These are phyloP conservation scores for Pyrus bretschneideri DNA, from an alignment of 306 rosid genomes.

Conservation along the genomic window DNA sequence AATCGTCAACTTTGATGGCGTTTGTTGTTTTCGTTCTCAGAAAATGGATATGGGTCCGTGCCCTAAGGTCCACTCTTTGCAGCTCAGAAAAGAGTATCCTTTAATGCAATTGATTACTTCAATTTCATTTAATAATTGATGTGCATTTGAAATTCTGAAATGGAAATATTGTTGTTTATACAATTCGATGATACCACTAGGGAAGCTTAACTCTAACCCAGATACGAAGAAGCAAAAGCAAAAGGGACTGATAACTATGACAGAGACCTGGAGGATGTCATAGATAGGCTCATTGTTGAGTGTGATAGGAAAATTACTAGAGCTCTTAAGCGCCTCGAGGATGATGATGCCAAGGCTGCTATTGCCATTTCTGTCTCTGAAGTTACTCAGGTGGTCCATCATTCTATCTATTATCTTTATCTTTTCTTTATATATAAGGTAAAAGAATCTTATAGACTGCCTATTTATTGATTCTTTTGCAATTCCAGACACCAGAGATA, in stretches of 20 bases:
- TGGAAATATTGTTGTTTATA: background rate
- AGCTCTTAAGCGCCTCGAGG: slow-evolving; percentile 95
- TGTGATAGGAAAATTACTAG: slow-evolving; percentile 91
- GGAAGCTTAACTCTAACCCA: slow-evolving; percentile 43
- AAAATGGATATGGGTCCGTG: slow-evolving; percentile 99
- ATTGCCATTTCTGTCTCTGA: slow-evolving; percentile 95
- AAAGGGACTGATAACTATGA: slow-evolving; percentile 76
- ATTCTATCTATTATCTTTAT: background rate
- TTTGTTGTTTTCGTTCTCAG: slow-evolving; percentile 39
- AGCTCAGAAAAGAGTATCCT: slow-evolving; percentile 99
- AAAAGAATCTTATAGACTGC: background rate
- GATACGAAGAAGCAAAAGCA: slow-evolving; percentile 81
- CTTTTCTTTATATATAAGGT: background rate
- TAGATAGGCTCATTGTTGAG: slow-evolving; percentile 90
- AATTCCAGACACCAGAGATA: slow-evolving; percentile 74
- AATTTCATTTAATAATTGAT: background rate
- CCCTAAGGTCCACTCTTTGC: slow-evolving; percentile 97
- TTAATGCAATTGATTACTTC: background rate
- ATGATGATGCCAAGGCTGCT: slow-evolving; percentile 97
- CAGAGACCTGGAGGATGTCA: slow-evolving; percentile 90
- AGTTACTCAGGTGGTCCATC: slow-evolving; percentile 68
- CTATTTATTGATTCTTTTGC: slow-evolving; percentile 4
- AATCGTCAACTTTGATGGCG: background rate
- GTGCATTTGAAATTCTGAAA: background rate
- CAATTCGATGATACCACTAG: background rate